phyloP scores from a whole-genome alignment of 2,329 filamentous ascomycete genomes.

The Aureobasidium zeae region DNA sequence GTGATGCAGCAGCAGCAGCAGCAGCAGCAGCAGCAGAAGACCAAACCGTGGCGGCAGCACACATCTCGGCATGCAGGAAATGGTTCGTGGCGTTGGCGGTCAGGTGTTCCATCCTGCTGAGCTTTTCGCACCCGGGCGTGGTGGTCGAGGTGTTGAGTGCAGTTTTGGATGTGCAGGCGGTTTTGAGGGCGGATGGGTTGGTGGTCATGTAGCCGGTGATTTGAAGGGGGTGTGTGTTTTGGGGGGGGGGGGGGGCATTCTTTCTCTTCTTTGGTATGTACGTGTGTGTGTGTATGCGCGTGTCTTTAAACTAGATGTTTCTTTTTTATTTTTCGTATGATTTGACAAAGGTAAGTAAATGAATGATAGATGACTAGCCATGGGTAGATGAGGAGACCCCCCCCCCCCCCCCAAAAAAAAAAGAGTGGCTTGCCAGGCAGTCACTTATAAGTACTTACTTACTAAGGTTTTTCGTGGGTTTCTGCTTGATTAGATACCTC shows the following conservation, averaged over 20 bases:
- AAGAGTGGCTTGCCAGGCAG: neutral
- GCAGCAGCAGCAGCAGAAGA: neutral
- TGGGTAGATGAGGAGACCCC: neutral
- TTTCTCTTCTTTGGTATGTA: no score
- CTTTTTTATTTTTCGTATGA: no score
- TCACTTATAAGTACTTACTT: no score
- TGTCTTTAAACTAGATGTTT: no score
- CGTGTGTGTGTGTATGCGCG: no score
- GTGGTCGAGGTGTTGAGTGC: conserved; percentile 23
- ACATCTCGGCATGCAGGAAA: conserved; percentile 23
- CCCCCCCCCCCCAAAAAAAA: neutral
- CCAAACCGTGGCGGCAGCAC: conserved; percentile 15
- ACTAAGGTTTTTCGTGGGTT: no score
- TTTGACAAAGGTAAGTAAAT: neutral
- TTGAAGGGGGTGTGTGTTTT: neutral
- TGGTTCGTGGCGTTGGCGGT: conserved; percentile 27
- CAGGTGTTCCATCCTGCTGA: conserved; percentile 25
- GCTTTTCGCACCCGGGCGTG: conserved; percentile 26
- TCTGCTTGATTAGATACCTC: no score
- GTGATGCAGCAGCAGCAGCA: neutral
- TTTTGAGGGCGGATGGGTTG: neutral
- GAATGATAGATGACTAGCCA: neutral
- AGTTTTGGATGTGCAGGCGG: conserved; percentile 23
- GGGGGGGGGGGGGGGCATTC: no score
- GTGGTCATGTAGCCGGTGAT: neutral